Evolutionary conservation across 345 rosid species (phyloP).

Genomic region (Salix purpurea): DNA sequence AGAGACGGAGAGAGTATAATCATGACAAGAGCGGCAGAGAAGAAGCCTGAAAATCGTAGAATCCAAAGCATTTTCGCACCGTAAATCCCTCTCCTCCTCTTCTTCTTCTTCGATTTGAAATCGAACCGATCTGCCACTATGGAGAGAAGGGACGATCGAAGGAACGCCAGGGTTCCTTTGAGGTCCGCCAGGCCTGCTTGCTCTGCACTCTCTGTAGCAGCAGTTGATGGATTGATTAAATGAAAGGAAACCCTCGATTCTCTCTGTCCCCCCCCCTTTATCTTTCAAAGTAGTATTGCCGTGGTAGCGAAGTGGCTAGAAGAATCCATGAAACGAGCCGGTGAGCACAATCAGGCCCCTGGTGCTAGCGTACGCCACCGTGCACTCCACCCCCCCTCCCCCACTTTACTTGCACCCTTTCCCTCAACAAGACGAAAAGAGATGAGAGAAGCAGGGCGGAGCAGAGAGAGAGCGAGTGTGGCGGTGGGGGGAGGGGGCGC

Average conservation of each 20-base stretch:
- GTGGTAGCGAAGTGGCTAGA: slow-evolving; percentile 45
- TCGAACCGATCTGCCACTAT: slow-evolving; percentile 18
- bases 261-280: slow-evolving; percentile 12
- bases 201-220: background rate
- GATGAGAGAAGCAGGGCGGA: slow-evolving; percentile 20
- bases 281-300: slow-evolving; percentile 37
- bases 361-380: slow-evolving; percentile 54
- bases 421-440: background rate
- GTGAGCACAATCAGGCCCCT: slow-evolving; percentile 41
- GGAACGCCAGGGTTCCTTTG: slow-evolving; percentile 25
- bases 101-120: slow-evolving; percentile 35
- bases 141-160: slow-evolving; percentile 16
- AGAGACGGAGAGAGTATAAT: slow-evolving; percentile 78
- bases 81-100: slow-evolving; percentile 29
- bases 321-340: slow-evolving; percentile 29
- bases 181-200: slow-evolving; percentile 27
- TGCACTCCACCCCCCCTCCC: slow-evolving; percentile 26
- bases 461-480: slow-evolving; percentile 14
- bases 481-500: slow-evolving; percentile 3
- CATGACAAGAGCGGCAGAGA: slow-evolving; percentile 68
- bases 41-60: slow-evolving; percentile 60
- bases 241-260: slow-evolving; percentile 15
- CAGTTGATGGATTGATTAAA: background rate
- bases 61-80: slow-evolving; percentile 63
- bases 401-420: slow-evolving; percentile 10